Evolutionary conservation across 352 stramenopile genomes (phyloP), one percentile per base, ranked within the genome.

Genomic region (Peronospora farinosa): DNA sequence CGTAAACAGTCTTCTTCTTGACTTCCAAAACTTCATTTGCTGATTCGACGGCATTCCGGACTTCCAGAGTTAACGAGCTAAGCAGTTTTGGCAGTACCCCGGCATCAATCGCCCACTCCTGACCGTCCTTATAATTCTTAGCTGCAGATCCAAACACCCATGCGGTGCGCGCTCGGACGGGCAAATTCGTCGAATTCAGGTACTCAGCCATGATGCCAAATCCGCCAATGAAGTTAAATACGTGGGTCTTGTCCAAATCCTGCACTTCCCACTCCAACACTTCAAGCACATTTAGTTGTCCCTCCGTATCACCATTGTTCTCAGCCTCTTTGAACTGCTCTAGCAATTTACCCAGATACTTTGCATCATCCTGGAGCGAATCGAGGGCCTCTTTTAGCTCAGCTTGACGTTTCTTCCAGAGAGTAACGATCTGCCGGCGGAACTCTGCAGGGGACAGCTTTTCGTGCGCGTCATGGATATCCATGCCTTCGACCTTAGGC

Each of bases 181-280:
- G 61, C 17, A 89, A 62, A 37, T 72, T 77, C 2, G 76, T 84
- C 33, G 80, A 69, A 60, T 90, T 90, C 38, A 93, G 47, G 46
- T 84, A 82, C 15, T 87, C 61, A 11, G 74, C 49, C 38, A 90
- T 77, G 39, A 88, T 70, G 38, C 68, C 54, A 28, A 93, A 88
- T n/a, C 82, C 82, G 7, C 82, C 82, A 32, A 91, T 86, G 25
- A 83, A 90, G 60, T 91, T 85, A 63, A 93, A 90, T 3, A 90
- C 74, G 46, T 86, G 79, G 6, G 82, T 90, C 60, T 93, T 93
- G 66, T 91, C 82, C 13, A 93, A 61, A 53, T 93, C 82, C 53
- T 91, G 76, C n/a, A 93, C 79, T 58, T 93, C 82, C 74, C 76
- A 93, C 57, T 93, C 82, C 6, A 93, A 54, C 33, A 86, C 64